Evolutionary conservation across 495 filamentous ascomycete genomes (phyloP).

Genomic region (Hypoxylon trugodes): DNA sequence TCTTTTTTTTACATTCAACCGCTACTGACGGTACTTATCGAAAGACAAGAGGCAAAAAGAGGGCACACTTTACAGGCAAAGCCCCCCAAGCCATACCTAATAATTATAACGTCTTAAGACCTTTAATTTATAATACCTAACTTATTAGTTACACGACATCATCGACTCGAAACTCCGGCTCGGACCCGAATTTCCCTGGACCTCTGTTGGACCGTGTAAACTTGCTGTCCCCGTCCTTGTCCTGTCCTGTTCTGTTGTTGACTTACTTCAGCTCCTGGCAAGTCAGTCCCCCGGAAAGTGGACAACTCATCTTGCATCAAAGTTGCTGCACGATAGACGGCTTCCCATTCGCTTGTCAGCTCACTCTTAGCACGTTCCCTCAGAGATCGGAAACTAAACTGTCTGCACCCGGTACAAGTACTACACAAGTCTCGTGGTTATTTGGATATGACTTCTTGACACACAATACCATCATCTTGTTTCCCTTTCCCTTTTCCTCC

Average conservation of each 20-base stretch:
- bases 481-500: conserved; percentile 19
- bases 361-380: conserved; percentile 29
- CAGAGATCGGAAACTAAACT: conserved; percentile 39
- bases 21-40: no score
- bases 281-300: conserved; percentile 38
- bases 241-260: conserved; percentile 12
- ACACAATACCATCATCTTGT: conserved; percentile 30
- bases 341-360: conserved; percentile 46
- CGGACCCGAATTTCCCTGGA: conserved; percentile 32
- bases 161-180: conserved; percentile 35
- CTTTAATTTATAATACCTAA: conserved; percentile 16
- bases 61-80: neutral
- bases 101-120: conserved; percentile 21
- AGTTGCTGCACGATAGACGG: conserved; percentile 53
- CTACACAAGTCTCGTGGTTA: conserved; percentile 35
- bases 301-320: conserved; percentile 61
- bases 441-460: conserved; percentile 40
- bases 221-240: no score
- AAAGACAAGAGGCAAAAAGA: neutral
- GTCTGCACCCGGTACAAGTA: conserved; percentile 39
- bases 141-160: conserved; percentile 36
- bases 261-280: conserved; percentile 19
- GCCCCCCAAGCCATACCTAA: no score
- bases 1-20: conserved; percentile 17
- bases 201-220: conserved; percentile 19